These are phyloP conservation scores for Fusarium camptoceras DNA, from an alignment of 2,329 filamentous ascomycete genomes.

Conservation along the genomic window DNA sequence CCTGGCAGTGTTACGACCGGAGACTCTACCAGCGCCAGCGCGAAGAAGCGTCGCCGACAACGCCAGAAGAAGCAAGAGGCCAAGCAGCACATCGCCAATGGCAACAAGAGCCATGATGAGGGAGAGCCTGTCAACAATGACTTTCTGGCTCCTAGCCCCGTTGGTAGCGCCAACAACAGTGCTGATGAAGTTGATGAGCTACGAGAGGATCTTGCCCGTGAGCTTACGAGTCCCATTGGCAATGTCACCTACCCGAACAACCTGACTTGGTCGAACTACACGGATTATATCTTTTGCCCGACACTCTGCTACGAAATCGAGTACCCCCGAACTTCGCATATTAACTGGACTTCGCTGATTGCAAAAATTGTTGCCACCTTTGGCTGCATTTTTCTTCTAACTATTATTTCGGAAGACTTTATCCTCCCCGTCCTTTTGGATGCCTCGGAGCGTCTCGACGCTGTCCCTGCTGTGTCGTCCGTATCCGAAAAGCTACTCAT, in stretches of 20 bases:
- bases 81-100: conserved; percentile 35
- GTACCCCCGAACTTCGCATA: conserved; percentile 82
- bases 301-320: conserved; percentile 98
- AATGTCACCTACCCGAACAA: conserved; percentile 91
- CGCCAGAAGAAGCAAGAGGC: conserved; percentile 30
- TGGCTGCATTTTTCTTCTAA: conserved; percentile 95
- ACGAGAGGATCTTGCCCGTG: conserved; percentile 87
- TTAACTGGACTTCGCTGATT: conserved; percentile 83
- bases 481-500: conserved; percentile 79
- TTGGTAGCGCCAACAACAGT: conserved; percentile 41
- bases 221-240: conserved; percentile 91
- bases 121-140: conserved; percentile 33
- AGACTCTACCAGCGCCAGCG: conserved; percentile 16
- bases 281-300: conserved; percentile 90
- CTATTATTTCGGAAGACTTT: conserved; percentile 91
- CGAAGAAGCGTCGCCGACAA: conserved; percentile 43
- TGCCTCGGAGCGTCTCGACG: conserved; percentile 67
- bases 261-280: conserved; percentile 82
- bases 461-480: conserved; percentile 52
- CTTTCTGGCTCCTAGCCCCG: conserved; percentile 14
- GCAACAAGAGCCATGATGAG: conserved; percentile 44
- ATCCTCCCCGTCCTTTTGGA: conserved; percentile 90
- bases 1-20: conserved; percentile 55
- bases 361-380: conserved; percentile 92
- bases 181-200: conserved; percentile 72